Base-by-base conservation (phyloP, 805 yeast species). In the Schizosaccharomyces osmophilus region DNA sequence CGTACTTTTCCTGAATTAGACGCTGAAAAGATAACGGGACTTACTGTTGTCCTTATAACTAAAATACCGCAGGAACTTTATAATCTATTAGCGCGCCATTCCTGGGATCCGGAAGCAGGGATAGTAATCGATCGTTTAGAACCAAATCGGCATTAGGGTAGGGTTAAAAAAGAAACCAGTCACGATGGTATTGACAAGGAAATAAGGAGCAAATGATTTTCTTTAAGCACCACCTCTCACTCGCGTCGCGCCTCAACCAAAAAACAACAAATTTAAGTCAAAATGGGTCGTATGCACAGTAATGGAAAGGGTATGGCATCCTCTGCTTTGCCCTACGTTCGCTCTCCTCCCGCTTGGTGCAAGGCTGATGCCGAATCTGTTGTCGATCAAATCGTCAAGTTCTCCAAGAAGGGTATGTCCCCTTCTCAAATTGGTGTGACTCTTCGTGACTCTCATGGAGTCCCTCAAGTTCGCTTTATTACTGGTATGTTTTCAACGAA, bases 401-500 rank as follows among this genome's bases (percentile, higher is more conserved):
- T 89, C 82, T 98, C 99, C 75, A 89, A 97, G 82, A 93, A 93
- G 84, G 99, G 99, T 89, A 81, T 89, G 76, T 87, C 97, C 70
- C 99, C 99, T 73, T 93, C 99, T 73, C 95, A 88, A 79, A 93
- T 93, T 69, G 98, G 99, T 87, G 98, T 93, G 75, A 79, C 88
- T 73, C 86, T 93, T 77, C 88, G 99, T 83, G 99, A 93, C 81
- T 93, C 97, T 72, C 97, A 93, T 82, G 99, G 99, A 80, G 97
- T 93, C 73, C 83, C 96, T 76, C 96, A 89, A 80, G 79, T 95
- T 71, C 87, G 85, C 82, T 83, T 90, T 74, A 87, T 87, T 79
- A 90, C 98, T 71, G 97, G 97, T 61, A 48, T 32, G 60, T 48
- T n/a, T 24, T 15, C 3, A 19, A 31, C 9, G 13, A 19, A 0